Base-by-base conservation (phyloP, 768 basidiomycete genomes). In the Sutorius australiensis region DNA sequence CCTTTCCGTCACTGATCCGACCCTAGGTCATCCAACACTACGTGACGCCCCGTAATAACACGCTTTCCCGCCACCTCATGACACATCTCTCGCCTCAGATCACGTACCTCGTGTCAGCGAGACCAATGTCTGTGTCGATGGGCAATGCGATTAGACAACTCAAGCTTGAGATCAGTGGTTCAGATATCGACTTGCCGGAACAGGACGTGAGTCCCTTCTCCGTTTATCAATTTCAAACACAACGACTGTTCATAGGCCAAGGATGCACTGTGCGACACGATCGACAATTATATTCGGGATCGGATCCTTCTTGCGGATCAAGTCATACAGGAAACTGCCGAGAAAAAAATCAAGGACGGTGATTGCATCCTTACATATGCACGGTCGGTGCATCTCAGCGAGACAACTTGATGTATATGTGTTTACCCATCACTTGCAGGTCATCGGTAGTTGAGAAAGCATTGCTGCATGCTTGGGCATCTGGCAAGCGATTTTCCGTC, bases 401-500 rank as follows among this genome's bases (percentile, higher is more conserved):
- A 48, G 27, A 16, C 6, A 36, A 31, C n/a, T 7, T 16, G 3
- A n/a, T 36, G 41, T 52, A 42, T 52, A 42, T 41, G 39, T 51
- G 32, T 33, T 54, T 31, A 42, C 39, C 51, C 8, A 24, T 16
- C 45, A 39, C 24, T 59, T 47, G 13, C 37, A 95, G 95, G 69
- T 98, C 95, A 14, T 98, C 95, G 0, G 84, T 98, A 0, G 93
- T 98, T 4, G 92, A 98, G 68, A 89, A 92, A 61, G 86, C 92
- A 6, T 65, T 99, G 3, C 72, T 98, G 6, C 77, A 81, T 47
- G 92, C 95, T 10, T 83, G 89, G 63, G 73, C 77, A 46, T 80
- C 80, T 16, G 87, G 87, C 8, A 90, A 86, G 57, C 75, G 73
- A 38, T 97, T 99, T 66, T 90, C 89, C 0, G 95, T 97, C 16